Conservation (phyloP, 805 yeast species). For the Diddensiella transvaalensis region DNA sequence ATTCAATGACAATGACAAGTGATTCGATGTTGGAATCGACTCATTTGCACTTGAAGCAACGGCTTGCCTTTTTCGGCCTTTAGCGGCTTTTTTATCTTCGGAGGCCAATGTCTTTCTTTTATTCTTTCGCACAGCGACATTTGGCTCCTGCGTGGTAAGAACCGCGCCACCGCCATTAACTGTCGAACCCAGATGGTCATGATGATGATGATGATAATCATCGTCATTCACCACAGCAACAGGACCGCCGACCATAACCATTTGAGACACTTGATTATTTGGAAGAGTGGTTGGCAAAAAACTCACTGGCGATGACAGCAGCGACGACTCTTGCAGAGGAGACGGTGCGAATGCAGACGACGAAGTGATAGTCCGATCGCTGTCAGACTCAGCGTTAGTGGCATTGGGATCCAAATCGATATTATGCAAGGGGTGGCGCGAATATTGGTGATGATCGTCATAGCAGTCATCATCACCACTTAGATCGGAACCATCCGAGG, state of each 20-base stretch:
- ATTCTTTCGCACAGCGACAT: neutral
- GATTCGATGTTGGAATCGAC: too few species aligned
- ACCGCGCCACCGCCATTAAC: neutral
- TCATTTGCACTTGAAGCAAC: too few species aligned
- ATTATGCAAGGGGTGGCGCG: neutral
- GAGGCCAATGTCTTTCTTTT: too few species aligned
- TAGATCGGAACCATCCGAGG: slow-evolving; percentile 4
- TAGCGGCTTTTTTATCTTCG: neutral
- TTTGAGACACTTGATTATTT: neutral
- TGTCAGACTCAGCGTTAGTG: too few species aligned
- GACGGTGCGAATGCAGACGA: neutral
- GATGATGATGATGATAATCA: too few species aligned
- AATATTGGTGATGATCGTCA: neutral
- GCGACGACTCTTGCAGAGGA: neutral
- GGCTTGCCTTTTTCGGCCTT: neutral
- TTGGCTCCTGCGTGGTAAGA: neutral
- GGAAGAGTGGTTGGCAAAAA: neutral
- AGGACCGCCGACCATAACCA: too few species aligned
- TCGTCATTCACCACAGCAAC: too few species aligned
- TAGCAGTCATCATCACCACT: neutral
- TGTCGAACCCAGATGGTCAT: too few species aligned
- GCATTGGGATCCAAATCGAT: neutral
- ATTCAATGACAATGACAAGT: too few species aligned
- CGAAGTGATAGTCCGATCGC: neutral
- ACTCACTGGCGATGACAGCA: neutral